Base-by-base conservation (phyloP, 768 basidiomycete species). In the Termitomyces sp. region DNA sequence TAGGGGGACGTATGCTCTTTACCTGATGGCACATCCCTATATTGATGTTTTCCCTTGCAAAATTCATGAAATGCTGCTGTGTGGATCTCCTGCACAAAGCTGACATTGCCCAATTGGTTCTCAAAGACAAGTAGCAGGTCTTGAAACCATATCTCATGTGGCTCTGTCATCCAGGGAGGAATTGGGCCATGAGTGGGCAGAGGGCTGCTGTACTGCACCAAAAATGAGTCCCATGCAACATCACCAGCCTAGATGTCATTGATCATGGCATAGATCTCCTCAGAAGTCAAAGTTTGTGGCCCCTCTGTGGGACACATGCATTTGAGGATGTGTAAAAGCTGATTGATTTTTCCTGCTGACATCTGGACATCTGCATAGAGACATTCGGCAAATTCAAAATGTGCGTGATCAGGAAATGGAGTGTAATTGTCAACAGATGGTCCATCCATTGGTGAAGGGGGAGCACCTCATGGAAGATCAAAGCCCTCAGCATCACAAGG, bases 181-280 rank as follows among this genome's bases (percentile, higher is more conserved):
- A 44, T 26, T 2, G 40, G 48, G 64, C 57, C 36, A 10, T 58
- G 55, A 4, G 52, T 44, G 1, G 70, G 67, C 2, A 58, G 32
- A 0, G 44, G 48, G 4, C 72, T 71, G 18, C 62, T 58, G 53
- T 74, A 74, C 10, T 30, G 18, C 8, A 68, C 58, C 0, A 63
- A 62, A 48, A 72, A 70, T 0, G 58, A 60, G 26, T 71, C 30
- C 73, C 74, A 75, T 0, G 66, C 59, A 7, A 70, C 56, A 27
- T 69, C 67, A 5, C 73, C 68, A 18, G 65, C 7, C n/a, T n/a
- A n/a, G n/a, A n/a, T n/a, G n/a, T n/a, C n/a, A n/a, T n/a, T n/a
- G n/a, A n/a, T n/a, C n/a, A 57, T 48, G 52, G 65, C 51, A 36
- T 36, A 36, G 12, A 36, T 36, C 34, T 6, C 2, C 9, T 44